A percentile compares a stretch with the other conserved stretches of the same genome.
These are phyloP conservation scores for Massospora cicadina DNA, from an alignment of 371 early-diverging fungal genomes.

Conservation along the genomic window DNA sequence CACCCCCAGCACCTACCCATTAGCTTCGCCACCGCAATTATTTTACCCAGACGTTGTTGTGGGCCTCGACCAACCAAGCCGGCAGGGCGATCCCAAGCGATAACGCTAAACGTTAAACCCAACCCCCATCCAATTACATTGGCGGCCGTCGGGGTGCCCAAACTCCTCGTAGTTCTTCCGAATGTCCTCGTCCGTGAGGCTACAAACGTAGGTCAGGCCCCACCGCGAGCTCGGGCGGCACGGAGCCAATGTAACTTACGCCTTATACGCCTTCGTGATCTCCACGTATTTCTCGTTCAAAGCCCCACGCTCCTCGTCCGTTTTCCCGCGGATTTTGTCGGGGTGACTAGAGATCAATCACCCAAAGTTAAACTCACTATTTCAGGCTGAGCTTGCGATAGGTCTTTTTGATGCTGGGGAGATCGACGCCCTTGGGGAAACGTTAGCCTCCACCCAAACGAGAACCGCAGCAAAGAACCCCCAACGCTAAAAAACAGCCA, in stretches of 20 bases:
- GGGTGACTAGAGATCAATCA: conserved; percentile 51
- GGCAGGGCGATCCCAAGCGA: conserved; percentile 91
- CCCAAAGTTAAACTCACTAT: conserved; percentile 11
- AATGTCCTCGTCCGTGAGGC: conserved; percentile 79
- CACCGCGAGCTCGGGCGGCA: background rate
- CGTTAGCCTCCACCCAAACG: too few relatives aligned
- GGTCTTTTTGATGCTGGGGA: conserved; percentile 9
- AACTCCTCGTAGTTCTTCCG: conserved; percentile 82
- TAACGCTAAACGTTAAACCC: conserved; percentile 21
- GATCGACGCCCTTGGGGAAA: conserved; percentile 6
- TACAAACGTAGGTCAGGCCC: conserved; percentile 14
- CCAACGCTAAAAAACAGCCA: too few relatives aligned
- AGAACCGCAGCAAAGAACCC: too few relatives aligned
- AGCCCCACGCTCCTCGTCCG: conserved; percentile 37
- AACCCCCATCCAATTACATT: conserved; percentile 18
- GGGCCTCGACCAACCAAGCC: conserved; percentile 64
- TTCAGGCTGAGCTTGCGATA: conserved; percentile 14
- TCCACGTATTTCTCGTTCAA: conserved; percentile 37
- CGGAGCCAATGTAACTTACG: conserved; percentile 22
- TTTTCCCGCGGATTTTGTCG: conserved; percentile 47
- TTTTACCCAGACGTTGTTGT: conserved; percentile 42
- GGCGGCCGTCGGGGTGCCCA: conserved; percentile 92
- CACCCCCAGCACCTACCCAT: conserved; percentile 39
- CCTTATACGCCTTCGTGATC: conserved; percentile 76
- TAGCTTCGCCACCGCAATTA: background rate